phyloP scores from a whole-genome alignment of 495 filamentous ascomycete genomes.

The Pseudevernia furfuracea region DNA sequence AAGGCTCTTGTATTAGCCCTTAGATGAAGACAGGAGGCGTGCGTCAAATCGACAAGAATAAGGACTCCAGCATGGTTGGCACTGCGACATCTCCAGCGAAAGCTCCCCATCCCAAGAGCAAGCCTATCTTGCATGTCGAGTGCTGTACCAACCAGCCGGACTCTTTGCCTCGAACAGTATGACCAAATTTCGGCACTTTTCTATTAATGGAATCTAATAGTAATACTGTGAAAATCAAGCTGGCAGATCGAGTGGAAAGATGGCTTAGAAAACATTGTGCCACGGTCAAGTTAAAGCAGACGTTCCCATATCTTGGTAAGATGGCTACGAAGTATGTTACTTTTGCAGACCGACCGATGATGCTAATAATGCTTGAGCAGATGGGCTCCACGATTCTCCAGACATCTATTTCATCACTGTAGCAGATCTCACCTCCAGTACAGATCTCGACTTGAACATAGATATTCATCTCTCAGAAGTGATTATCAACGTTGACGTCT shows the following conservation, averaged over 20 bases:
- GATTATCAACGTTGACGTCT: conserved; percentile 25
- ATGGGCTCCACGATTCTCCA: conserved; percentile 5
- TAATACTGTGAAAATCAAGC: background rate
- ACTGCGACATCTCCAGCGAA: background rate
- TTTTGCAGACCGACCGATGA: background rate
- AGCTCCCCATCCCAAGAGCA: background rate
- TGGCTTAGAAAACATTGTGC: conserved; percentile 27
- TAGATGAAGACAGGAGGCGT: background rate
- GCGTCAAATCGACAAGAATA: background rate
- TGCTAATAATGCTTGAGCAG: background rate
- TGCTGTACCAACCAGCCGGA: conserved; percentile 19
- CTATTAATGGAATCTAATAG: background rate
- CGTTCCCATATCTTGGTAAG: conserved; percentile 25
- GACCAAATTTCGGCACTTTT: too few species aligned
- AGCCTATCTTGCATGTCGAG: conserved; percentile 28
- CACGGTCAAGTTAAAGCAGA: conserved; percentile 22
- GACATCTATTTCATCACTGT: conserved; percentile 23
- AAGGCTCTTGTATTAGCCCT: background rate
- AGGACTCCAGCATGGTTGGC: background rate
- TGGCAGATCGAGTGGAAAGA: conserved; percentile 22
- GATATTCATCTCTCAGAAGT: conserved; percentile 25
- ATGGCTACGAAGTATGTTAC: background rate
- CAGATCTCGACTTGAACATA: conserved; percentile 12
- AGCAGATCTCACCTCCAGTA: conserved; percentile 23
- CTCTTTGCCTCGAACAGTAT: conserved; percentile 25